Evolutionary conservation across 2,329 filamentous ascomycete species (phyloP), one percentile per base, ranked within the genome.

Genomic region (Phaeosphaeriaceae sp.): DNA sequence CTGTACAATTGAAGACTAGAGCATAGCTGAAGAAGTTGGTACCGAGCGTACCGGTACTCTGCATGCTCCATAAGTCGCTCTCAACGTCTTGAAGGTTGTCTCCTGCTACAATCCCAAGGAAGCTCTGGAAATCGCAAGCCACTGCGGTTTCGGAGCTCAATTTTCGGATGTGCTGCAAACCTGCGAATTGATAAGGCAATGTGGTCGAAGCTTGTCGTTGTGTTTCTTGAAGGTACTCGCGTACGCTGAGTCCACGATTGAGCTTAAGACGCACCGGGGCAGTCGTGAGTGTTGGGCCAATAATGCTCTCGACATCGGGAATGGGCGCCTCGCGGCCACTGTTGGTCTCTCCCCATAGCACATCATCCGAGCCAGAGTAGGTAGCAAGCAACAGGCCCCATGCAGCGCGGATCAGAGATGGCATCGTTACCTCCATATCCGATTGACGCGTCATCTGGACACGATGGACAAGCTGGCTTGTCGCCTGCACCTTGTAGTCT

Each of bases 111-210:
- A 83, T 81, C 1, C 80, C 79, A 2, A 83, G 70, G 5, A 83
- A 63, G 54, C 81, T 84, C 50, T 81, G 78, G 67, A 83, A 81
- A 20, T 81, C 75, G 60, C 81, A 82, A 42, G 77, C 79, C n/a
- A 75, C 61, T 1, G 77, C 75, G 0, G 78, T 74, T 56, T 83
- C 79, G 1, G 69, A 62, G 41, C 65, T 73, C 9, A 77, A 60
- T 51, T 74, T 74, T 7, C 66, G 68, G 40, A 84, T 84, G 42
- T 80, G 77, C 53, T 83, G 82, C 2, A 84, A 62, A n/a, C 82
- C 82, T n/a, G 80, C 71, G 6, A 72, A 71, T 48, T 78, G 71
- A 27, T 72, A 73, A 1, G 73, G 68, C 40, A 75, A 42, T 9
- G 72, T 69, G 15, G 66, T 63, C 6, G 67, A 70, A 15, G 70